phyloP scores from a whole-genome alignment of 768 basidiomycete species.

The Termitomyces sp. region DNA sequence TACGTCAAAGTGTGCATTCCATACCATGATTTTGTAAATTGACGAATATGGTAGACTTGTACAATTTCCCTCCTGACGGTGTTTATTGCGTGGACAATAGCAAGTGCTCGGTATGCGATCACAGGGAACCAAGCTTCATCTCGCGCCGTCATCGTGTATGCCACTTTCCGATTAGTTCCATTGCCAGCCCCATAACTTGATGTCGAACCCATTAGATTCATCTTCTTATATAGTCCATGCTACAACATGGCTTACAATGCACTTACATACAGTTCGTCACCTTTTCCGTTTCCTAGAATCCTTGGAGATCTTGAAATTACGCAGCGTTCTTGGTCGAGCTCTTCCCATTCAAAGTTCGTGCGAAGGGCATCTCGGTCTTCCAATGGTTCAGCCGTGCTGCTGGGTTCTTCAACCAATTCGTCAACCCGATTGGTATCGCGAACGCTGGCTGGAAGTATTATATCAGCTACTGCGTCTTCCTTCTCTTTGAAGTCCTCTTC shows the following conservation, averaged over 20 bases:
- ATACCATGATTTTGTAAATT: neutral
- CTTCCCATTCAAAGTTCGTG: conserved; percentile 60
- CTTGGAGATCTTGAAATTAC: conserved; percentile 25
- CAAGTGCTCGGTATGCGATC: conserved; percentile 41
- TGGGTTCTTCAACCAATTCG: conserved; percentile 62
- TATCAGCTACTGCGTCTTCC: conserved; percentile 49
- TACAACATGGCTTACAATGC: conserved; percentile 57
- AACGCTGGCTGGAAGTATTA: conserved; percentile 58
- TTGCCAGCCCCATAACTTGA: neutral
- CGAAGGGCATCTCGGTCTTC: conserved; percentile 57
- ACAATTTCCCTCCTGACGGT: conserved; percentile 41
- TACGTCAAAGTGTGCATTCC: conserved; percentile 17
- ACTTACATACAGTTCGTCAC: conserved; percentile 40
- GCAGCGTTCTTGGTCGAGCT: conserved; percentile 62
- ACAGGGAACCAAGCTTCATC: conserved; percentile 40
- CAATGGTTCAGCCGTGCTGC: conserved; percentile 53
- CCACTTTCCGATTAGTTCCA: neutral
- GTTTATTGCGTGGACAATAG: conserved; percentile 53
- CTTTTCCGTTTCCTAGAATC: conserved; percentile 16
- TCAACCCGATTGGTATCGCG: conserved; percentile 58
- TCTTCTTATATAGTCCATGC: conserved; percentile 51
- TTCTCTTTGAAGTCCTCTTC: conserved; percentile 48
- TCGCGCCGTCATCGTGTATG: conserved; percentile 45
- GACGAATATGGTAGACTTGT: conserved; percentile 30
- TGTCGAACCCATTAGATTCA: conserved; percentile 32